Evolutionary conservation across 495 filamentous ascomycete genomes (phyloP), one percentile per base, ranked within the genome.

Genomic region (Tricharina praecox): DNA sequence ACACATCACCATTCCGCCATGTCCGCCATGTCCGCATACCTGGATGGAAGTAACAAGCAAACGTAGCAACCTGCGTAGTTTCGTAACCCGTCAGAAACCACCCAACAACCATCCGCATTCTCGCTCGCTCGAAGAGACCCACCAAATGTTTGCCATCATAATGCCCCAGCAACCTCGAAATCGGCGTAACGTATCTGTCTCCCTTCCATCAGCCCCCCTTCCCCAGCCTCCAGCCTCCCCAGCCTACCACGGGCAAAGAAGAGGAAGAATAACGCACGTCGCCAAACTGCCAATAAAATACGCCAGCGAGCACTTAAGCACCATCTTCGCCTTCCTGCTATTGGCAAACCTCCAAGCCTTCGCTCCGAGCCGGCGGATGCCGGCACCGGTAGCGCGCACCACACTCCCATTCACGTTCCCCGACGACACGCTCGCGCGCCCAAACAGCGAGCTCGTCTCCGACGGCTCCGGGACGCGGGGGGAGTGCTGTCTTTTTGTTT

Each of bases 131-230:
- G 40, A 93, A 74, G 2, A 86, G 92, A 39, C 85, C 83, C 32
- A 93, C 87, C 67, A 96, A 78, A 64, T 96, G 90, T 62, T 97
- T 97, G 19, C 87, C 85, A 68, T 96, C 88, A 58, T 88, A 81
- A 50, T 77, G 72, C 3, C 90, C 90, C 28, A 97, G 67, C 47
- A 81, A 68, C 2, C 68, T 66, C 3, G 85, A 75, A 40, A 95
- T 69, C 3, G 74, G 71, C 3, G 77, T 40, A 44, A 61, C 58
- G 47, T 53, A 60, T 8, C 56, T 44, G 23, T 9, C 28, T 28
- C 23, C 16, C n/a, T n/a, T n/a, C 18, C 5, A 34, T 49, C 11
- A 39, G 32, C 26, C 16, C 43, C 25, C 16, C n/a, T 37, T 34
- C n/a, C 24, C 39, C 3, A 15, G 23, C 26, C 28, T 26, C 9